Evolutionary conservation across 1,139 yeast genomes (phyloP).

Genomic region (Geotrichum europaeum): DNA sequence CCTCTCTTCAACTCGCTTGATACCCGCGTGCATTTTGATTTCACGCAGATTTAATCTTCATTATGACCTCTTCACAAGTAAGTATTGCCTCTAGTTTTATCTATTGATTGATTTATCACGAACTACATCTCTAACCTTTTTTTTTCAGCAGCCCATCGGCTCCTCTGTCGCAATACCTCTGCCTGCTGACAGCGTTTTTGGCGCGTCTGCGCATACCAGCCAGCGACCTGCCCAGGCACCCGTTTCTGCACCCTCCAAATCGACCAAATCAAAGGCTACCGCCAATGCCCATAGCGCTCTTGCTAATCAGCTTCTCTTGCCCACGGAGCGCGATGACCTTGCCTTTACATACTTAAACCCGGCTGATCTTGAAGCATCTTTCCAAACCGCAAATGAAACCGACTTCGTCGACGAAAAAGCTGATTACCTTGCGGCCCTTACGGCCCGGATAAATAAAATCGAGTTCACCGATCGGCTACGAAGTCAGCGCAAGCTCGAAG

Average conservation of each 20-base stretch:
- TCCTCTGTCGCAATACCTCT: not conserved
- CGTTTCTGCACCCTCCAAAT: not conserved
- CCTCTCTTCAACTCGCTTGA: not conserved
- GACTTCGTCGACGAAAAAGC: not conserved
- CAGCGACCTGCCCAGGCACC: not conserved
- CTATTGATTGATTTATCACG: not conserved
- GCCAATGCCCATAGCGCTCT: not conserved
- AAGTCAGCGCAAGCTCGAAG: not conserved
- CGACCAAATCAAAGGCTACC: not conserved
- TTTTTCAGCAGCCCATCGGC: not conserved
- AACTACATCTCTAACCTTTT: not conserved
- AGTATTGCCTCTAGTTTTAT: not conserved
- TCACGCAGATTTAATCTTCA: not conserved
- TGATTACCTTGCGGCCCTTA: not conserved
- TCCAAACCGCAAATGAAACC: slow-evolving; percentile 3
- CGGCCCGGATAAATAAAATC: not conserved
- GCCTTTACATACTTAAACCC: not conserved
- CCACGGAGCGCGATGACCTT: not conserved
- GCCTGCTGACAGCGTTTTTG: not conserved
- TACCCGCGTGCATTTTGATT: not conserved
- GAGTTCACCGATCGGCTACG: not conserved
- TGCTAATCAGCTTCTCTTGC: not conserved
- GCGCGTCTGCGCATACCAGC: not conserved
- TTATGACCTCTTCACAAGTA: not conserved
- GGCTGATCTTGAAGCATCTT: slow-evolving; percentile 5